Evolutionary conservation across 352 stramenopile species (phyloP).

Genomic region (Globisporangium takayamanum): DNA sequence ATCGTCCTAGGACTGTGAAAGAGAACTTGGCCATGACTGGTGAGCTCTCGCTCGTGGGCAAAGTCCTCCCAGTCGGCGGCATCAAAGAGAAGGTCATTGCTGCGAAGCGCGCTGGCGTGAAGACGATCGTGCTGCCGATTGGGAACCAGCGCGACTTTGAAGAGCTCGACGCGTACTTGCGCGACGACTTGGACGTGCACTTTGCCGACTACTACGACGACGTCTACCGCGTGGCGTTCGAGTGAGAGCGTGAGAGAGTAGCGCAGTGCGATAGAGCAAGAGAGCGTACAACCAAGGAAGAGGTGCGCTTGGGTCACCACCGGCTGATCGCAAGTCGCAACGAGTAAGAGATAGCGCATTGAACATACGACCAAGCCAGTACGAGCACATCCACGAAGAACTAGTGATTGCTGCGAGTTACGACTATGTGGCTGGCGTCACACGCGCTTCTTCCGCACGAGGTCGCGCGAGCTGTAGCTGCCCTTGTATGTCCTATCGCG

Average conservation of each 20-base stretch:
- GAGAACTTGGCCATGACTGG: slow-evolving; percentile 98
- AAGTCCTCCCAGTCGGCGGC: slow-evolving; percentile 97
- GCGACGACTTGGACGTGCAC: slow-evolving; percentile 93
- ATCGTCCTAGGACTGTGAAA: slow-evolving; percentile 70
- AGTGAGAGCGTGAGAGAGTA: slow-evolving; percentile 10
- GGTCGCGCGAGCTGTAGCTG: no score
- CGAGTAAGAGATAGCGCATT: no score
- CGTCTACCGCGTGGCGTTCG: slow-evolving; percentile 94
- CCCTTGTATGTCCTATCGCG: no score
- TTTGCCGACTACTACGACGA: slow-evolving; percentile 97
- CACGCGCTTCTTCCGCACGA: no score
- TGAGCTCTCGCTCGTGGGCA: slow-evolving; percentile 95
- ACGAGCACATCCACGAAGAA: no score
- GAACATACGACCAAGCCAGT: no score
- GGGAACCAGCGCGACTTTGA: slow-evolving; percentile 97
- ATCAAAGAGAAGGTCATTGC: slow-evolving; percentile 99
- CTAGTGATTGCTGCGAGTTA: no score
- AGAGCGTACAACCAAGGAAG: no score
- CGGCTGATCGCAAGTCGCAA: no score
- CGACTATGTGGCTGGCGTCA: no score
- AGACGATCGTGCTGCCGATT: slow-evolving; percentile 90
- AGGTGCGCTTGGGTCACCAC: no score
- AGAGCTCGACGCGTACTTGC: slow-evolving; percentile 95
- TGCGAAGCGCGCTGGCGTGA: slow-evolving; percentile 93
- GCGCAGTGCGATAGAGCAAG: no score